phyloP scores from a whole-genome alignment of 2,329 filamentous ascomycete species.

The Fusarium sp. region DNA sequence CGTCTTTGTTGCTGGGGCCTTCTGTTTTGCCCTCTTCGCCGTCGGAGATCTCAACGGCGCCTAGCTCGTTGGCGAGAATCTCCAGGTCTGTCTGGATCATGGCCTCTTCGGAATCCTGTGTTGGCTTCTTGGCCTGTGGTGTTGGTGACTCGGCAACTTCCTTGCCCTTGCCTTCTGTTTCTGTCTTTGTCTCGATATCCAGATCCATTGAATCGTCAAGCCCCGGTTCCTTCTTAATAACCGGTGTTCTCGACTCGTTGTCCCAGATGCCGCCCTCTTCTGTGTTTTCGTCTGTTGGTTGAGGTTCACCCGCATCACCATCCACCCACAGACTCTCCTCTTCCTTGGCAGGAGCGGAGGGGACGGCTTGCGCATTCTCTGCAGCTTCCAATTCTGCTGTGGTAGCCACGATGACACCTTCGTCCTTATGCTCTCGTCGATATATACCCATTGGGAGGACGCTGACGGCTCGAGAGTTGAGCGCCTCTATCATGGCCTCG shows the following conservation, averaged over 20 bases:
- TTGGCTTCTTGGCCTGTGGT: conserved; percentile 48
- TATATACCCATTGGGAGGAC: conserved; percentile 69
- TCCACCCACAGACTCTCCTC: conserved; percentile 63
- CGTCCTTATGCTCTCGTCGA: conserved; percentile 66
- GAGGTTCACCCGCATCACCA: conserved; percentile 49
- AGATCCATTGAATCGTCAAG: conserved; percentile 59
- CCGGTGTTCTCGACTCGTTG: conserved; percentile 53
- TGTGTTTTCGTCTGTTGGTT: conserved; percentile 47
- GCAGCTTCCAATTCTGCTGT: conserved; percentile 69
- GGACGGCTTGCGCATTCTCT: conserved; percentile 56
- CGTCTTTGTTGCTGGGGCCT: conserved; percentile 59
- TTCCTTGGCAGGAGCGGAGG: conserved; percentile 49
- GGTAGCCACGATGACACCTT: conserved; percentile 66
- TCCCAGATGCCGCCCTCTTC: conserved; percentile 60
- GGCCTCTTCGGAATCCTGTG: conserved; percentile 56
- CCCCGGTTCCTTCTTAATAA: conserved; percentile 61
- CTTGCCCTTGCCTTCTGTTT: conserved; percentile 41
- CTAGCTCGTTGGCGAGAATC: conserved; percentile 59
- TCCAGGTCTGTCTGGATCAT: conserved; percentile 57
- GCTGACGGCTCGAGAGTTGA: conserved; percentile 49
- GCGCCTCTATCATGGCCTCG: conserved; percentile 56
- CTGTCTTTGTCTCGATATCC: conserved; percentile 50
- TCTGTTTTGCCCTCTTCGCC: conserved; percentile 46
- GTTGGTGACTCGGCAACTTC: conserved; percentile 41
- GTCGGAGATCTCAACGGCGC: conserved; percentile 51